A percentile compares a stretch with the other conserved stretches of the same genome.
phyloP scores from a whole-genome alignment of 306 rosid genomes.

The Geum urbanum region DNA sequence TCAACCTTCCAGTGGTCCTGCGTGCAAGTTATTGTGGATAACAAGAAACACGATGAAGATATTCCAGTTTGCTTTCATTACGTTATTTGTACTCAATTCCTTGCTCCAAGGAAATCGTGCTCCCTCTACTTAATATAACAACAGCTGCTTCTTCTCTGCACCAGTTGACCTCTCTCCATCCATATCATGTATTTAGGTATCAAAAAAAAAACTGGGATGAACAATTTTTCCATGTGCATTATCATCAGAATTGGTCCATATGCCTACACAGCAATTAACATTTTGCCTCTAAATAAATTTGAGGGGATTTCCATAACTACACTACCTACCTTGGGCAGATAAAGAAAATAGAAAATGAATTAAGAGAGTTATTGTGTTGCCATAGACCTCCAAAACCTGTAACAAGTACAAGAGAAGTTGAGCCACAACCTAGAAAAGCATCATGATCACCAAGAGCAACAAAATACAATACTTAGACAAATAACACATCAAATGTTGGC shows the following conservation, averaged over 20 bases:
- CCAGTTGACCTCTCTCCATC: conserved; percentile 11
- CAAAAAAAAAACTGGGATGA: no score
- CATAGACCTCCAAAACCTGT: no score
- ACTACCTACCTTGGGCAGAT: conserved; percentile 17
- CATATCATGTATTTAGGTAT: no score
- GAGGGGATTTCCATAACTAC: conserved; percentile 23
- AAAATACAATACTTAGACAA: no score
- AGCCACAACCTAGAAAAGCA: no score
- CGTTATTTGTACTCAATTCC: conserved; percentile 3
- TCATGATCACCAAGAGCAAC: no score
- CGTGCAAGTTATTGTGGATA: conserved; percentile 40
- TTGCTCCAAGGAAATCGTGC: conserved; percentile 35
- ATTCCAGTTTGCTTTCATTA: no score
- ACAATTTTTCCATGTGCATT: no score
- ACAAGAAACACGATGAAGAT: conserved; percentile 39
- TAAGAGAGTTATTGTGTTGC: conserved; percentile 19
- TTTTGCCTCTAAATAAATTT: conserved; percentile 20
- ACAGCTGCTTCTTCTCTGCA: background rate
- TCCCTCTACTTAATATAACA: conserved; percentile 13
- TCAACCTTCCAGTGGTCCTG: conserved; percentile 40
- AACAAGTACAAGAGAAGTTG: no score
- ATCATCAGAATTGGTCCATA: conserved; percentile 24
- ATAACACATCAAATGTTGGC: no score
- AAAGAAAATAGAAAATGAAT: background rate
- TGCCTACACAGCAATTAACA: conserved; percentile 9